Base-by-base conservation (phyloP, 2,329 filamentous ascomycete genomes). In the Pleurostoma richardsiae region DNA sequence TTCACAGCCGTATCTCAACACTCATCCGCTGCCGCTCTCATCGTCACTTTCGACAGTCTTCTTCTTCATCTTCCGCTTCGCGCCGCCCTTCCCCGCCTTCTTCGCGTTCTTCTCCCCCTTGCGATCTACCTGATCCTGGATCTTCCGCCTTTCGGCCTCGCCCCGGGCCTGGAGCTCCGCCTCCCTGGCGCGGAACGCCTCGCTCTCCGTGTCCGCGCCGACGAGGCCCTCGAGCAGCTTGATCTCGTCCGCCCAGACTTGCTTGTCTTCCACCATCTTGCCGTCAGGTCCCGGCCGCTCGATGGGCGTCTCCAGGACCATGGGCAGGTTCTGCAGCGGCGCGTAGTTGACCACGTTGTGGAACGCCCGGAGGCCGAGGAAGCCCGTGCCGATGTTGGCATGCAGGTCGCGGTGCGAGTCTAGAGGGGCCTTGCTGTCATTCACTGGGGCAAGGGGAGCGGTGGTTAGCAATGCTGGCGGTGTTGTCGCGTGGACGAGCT, bases 281-380 rank as follows among this genome's bases (percentile, higher is more conserved):
- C 85, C 86, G 53, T 84, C 74, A 42, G 74, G 69, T 19, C 79
- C 83, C 41, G 81, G 80, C 36, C 77, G 76, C 51, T 95, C 89
- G 52, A 94, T 92, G 5, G 94, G 94, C n/a, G 94, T 99, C 72
- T 99, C 94, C 6, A 99, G 78, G 2, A 99, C 84, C 82, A 99
- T 90, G 4, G 94, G 94, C 58, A 96, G 68, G 29, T 82, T 82
- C 55, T 86, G 79, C 49, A 97, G 86, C 2, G 81, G 73, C 29
- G 77, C 72, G 59, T 90, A 83, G 64, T 97, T 97, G 74, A 97
- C 85, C 49, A 99, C 71, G 60, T 85, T 89, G 69, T 96, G 89
- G 66, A 99, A 99, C 3, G 91, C 88, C 27, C 88, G 80, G 11
- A 99, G 76, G 1, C 94, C 94, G 0, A 99, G 76, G 61, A 95